Conservation (phyloP, 163 green algal species). For the Volvox carteri region DNA sequence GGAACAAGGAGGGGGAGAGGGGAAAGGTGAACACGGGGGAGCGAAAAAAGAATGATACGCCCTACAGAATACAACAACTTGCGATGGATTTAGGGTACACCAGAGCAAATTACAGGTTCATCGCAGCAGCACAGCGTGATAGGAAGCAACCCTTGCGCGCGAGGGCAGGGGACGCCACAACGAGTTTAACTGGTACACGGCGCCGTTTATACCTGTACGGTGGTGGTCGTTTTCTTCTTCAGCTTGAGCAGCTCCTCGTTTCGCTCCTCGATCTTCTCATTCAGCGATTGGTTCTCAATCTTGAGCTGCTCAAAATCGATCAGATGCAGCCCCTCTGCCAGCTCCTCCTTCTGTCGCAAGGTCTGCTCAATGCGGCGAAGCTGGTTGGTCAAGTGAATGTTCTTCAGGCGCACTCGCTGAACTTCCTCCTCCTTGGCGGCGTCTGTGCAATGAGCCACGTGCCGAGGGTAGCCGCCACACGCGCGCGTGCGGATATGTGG, state of each 20-base stretch:
- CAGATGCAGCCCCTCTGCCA: constrained; percentile 91
- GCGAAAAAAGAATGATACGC: too few relatives aligned
- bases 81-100: too few relatives aligned
- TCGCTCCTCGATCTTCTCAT: constrained; percentile 91
- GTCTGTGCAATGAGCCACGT: constrained; percentile 60
- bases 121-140: too few relatives aligned
- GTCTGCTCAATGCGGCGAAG: constrained; percentile 70
- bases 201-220: constrained; percentile 76
- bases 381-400: constrained; percentile 78
- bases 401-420: constrained; percentile 77
- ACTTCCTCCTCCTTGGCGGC: constrained; percentile 74
- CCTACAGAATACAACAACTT: too few relatives aligned
- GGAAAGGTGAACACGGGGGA: too few relatives aligned
- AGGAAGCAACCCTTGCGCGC: too few relatives aligned
- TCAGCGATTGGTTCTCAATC: constrained; percentile 92
- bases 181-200: too few relatives aligned
- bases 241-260: constrained; percentile 92
- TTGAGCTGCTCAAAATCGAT: constrained; percentile 97
- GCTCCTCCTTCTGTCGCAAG: constrained; percentile 78
- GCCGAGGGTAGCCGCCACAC: too few relatives aligned
- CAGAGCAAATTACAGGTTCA: too few relatives aligned
- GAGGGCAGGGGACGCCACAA: too few relatives aligned
- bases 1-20: too few relatives aligned
- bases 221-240: constrained; percentile 86
- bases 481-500: neutral